phyloP scores from a whole-genome alignment of 2,329 filamentous ascomycete genomes.

The Talaromyces verruculosus region DNA sequence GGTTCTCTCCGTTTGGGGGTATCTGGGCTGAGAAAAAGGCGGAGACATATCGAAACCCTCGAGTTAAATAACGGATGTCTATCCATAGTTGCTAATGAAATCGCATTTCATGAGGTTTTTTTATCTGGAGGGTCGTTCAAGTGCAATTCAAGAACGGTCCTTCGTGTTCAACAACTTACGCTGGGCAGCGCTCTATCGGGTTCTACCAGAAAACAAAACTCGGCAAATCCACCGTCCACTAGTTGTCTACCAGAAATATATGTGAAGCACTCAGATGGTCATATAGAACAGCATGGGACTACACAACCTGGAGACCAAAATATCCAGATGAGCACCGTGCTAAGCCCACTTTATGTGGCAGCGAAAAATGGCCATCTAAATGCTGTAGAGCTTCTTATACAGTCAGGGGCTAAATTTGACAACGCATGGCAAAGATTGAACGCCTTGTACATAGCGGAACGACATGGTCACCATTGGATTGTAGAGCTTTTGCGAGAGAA shows the following conservation, averaged over 20 bases:
- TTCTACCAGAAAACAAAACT: background rate
- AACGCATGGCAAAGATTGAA: background rate
- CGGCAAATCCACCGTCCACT: too few relatives aligned
- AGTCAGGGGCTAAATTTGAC: background rate
- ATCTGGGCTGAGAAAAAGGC: background rate
- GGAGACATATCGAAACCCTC: slow-evolving; percentile 20
- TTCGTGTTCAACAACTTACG: too few relatives aligned
- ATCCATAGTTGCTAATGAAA: background rate
- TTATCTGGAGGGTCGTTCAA: background rate
- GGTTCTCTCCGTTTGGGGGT: background rate
- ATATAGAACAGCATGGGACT: background rate
- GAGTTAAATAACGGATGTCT: slow-evolving; percentile 20
- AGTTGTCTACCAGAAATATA: background rate
- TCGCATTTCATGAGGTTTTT: background rate
- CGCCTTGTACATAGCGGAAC: background rate
- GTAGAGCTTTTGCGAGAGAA: background rate
- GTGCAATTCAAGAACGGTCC: background rate
- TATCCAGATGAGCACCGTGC: background rate
- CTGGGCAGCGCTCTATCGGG: background rate
- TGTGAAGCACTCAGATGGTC: background rate
- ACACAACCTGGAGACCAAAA: background rate
- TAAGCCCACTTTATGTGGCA: background rate
- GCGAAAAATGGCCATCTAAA: background rate
- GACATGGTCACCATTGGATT: background rate
- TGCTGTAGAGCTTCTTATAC: background rate